Base-by-base conservation (phyloP, 2,329 filamentous ascomycete species). In the Tetracladium maxilliforme region DNA sequence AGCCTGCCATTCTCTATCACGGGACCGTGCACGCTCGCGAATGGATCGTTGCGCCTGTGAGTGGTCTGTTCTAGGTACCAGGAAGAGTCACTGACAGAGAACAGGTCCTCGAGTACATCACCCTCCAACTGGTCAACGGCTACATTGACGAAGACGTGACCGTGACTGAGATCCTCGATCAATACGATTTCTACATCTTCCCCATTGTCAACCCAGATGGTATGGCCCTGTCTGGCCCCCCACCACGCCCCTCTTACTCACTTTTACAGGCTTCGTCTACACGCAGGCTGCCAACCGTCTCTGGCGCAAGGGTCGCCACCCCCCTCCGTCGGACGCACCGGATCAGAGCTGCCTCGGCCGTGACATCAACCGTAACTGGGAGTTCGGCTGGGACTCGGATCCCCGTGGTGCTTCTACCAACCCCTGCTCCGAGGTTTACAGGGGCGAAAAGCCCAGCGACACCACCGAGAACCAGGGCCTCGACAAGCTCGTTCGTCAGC, bases 161-260 rank as follows among this genome's bases (percentile, higher is more conserved):
- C 19, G 51, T 44, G 20, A 40, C 45, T 2, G n/a, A n/a, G n/a
- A 56, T 65, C 27, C 54, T 76, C 14, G 58, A 75, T 44, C 64
- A 56, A 28, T 74, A 70, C 40, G 74, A 79, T 46, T 72, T 72
- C 35, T 75, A 72, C 43, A 59, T 78, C 35, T 58, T 74, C 31
- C 69, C 70, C 4, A 48, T 73, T 14, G 65, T 70, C n/a, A 74
- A 75, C 39, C 66, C 67, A 0, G 69, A 73, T 28, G 66, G 61
- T 62, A 40, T 37, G 49, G 23, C 3, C 9, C 23, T n/a, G n/a
- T n/a, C n/a, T n/a, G n/a, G n/a, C n/a, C 6, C 1, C 4, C 7
- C 9, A n/a, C n/a, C n/a, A n/a, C n/a, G n/a, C n/a, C 3, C 4
- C 17, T 13, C n/a, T 7, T 15, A 4, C 22, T 4, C 16, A n/a